phyloP scores from a whole-genome alignment of 495 filamentous ascomycete species.

The Lasiosphaeria ovina region DNA sequence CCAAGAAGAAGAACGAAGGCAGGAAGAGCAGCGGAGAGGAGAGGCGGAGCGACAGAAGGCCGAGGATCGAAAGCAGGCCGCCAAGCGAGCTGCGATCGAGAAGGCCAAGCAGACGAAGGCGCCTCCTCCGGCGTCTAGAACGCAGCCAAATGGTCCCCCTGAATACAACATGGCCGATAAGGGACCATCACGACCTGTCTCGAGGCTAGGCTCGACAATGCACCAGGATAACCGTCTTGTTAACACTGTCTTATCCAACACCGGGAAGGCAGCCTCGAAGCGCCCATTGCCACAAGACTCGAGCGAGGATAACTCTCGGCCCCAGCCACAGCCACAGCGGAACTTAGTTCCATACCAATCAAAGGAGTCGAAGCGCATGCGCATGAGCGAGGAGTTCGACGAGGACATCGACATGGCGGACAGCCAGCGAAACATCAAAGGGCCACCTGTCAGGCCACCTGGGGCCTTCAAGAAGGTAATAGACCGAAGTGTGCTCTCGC shows the following conservation, averaged over 20 bases:
- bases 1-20: constrained; percentile 55
- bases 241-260: constrained; percentile 41
- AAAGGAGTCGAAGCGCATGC: constrained; percentile 56
- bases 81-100: constrained; percentile 74
- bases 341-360: constrained; percentile 46
- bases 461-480: constrained; percentile 70
- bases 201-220: constrained; percentile 41
- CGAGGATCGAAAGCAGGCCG: constrained; percentile 43
- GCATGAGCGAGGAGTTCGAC: constrained; percentile 57
- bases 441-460: constrained; percentile 79
- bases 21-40: constrained; percentile 44
- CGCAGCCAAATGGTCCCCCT: constrained; percentile 48
- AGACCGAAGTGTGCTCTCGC: not conserved
- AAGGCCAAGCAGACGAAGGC: constrained; percentile 56
- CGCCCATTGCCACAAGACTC: constrained; percentile 51
- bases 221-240: constrained; percentile 47
- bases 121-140: constrained; percentile 50
- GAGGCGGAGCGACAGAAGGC: constrained; percentile 47
- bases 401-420: constrained; percentile 41
- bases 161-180: constrained; percentile 37
- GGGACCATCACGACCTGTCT: constrained; percentile 37
- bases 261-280: constrained; percentile 46
- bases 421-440: constrained; percentile 59
- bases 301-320: constrained; percentile 26
- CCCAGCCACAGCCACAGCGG: constrained; percentile 33